Percentiles rank a stretch among this genome's conserved stretches.
Evolutionary conservation across 768 basidiomycete genomes (phyloP).

Genomic region (Boletus patriciae): DNA sequence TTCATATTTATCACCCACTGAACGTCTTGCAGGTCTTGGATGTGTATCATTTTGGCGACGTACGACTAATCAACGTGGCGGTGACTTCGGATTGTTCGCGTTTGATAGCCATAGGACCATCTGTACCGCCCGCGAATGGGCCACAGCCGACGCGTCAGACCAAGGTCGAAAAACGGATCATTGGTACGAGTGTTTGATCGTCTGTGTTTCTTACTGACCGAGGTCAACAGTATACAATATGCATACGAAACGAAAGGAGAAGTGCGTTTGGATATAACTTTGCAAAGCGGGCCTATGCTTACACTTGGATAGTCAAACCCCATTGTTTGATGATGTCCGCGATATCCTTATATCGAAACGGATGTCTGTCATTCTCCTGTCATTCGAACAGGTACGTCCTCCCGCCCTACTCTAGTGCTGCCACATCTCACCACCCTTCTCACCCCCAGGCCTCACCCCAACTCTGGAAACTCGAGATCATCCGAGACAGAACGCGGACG

Average conservation of each 20-base stretch:
- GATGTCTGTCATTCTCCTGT: constrained; percentile 44
- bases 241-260: constrained; percentile 44
- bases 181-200: constrained; percentile 36
- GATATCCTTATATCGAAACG: constrained; percentile 48
- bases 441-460: constrained; percentile 61
- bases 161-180: constrained; percentile 51
- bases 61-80: constrained; percentile 50
- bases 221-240: constrained; percentile 46
- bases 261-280: constrained; percentile 31
- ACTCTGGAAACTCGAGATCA: constrained; percentile 67
- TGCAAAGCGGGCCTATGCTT: background rate
- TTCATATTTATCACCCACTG: background rate
- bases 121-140: constrained; percentile 40
- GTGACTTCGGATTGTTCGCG: constrained; percentile 47
- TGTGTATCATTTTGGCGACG: constrained; percentile 41
- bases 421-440: background rate
- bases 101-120: constrained; percentile 48
- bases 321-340: constrained; percentile 52
- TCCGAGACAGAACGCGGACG: constrained; percentile 49
- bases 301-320: constrained; percentile 42
- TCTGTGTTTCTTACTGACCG: constrained; percentile 1
- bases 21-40: constrained; percentile 35
- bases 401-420: no score
- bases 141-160: constrained; percentile 47
- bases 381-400: constrained; percentile 28